A percentile compares a stretch with the other conserved stretches of the same genome.
These are phyloP conservation scores for Ilyonectria mors-panacis DNA, from an alignment of 2,329 filamentous ascomycete genomes.

Conservation along the genomic window DNA sequence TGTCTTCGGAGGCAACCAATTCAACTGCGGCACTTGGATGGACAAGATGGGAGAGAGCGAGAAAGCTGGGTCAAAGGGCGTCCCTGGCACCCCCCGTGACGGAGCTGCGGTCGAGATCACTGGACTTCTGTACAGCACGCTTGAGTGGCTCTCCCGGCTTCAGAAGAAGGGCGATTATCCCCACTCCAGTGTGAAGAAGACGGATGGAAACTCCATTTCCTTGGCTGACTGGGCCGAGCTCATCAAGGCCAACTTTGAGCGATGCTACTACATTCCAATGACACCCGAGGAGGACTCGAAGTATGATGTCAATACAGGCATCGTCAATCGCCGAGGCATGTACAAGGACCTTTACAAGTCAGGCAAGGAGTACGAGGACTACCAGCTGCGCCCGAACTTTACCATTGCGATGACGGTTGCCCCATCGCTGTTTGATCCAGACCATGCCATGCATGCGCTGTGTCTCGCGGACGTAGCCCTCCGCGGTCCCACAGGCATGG, in stretches of 20 bases:
- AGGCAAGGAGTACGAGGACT: constrained; percentile 97
- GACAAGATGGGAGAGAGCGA: constrained; percentile 99
- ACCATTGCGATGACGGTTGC: constrained; percentile 96
- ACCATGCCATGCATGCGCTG: constrained; percentile 85
- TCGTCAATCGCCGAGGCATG: constrained; percentile 93
- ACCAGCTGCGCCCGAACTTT: constrained; percentile 95
- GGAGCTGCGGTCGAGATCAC: constrained; percentile 96
- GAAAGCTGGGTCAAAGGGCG: constrained; percentile 90
- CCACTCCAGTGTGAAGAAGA: constrained; percentile 79
- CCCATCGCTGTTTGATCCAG: constrained; percentile 85
- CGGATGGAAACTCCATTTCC: constrained; percentile 73
- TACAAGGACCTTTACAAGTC: constrained; percentile 98
- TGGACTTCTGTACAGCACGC: constrained; percentile 90
- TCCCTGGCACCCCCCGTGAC: constrained; percentile 96
- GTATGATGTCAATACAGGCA: constrained; percentile 83
- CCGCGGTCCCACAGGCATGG: constrained; percentile 92
- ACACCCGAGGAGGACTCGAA: constrained; percentile 77
- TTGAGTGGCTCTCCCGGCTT: constrained; percentile 83
- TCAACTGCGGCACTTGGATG: constrained; percentile 99
- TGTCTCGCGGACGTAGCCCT: constrained; percentile 84
- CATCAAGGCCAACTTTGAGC: constrained; percentile 90
- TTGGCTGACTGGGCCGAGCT: constrained; percentile 84
- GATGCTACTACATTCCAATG: constrained; percentile 88
- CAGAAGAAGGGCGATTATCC: constrained; percentile 78
- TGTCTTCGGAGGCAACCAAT: constrained; percentile 93